These are phyloP conservation scores for button mushroom (Agaricus bisporus) DNA, from an alignment of 768 basidiomycete species.

Conservation along the genomic window DNA sequence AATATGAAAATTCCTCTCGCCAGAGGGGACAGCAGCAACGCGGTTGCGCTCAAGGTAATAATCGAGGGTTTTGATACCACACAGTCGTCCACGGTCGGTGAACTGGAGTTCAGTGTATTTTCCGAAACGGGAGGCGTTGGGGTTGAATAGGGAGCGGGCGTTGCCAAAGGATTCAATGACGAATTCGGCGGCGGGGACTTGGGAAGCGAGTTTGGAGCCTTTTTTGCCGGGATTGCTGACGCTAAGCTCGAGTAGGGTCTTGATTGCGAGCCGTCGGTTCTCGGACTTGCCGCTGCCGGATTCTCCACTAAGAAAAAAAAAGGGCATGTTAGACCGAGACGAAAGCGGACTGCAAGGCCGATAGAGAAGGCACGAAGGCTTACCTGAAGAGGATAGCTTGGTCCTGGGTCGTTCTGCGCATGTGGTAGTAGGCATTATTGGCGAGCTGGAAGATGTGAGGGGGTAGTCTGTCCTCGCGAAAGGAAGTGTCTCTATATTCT, in stretches of 20 bases:
- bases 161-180: constrained; percentile 94
- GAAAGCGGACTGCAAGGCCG: no score
- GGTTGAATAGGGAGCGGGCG: constrained; percentile 86
- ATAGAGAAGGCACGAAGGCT: constrained; percentile 18
- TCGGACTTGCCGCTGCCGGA: constrained; percentile 94
- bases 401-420: constrained; percentile 90
- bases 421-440: constrained; percentile 92
- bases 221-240: constrained; percentile 90
- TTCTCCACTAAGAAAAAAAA: constrained; percentile 60
- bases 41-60: constrained; percentile 93
- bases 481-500: constrained; percentile 73
- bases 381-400: constrained; percentile 86
- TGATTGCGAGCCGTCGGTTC: constrained; percentile 83
- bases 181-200: constrained; percentile 91
- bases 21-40: constrained; percentile 81
- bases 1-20: constrained; percentile 96
- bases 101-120: constrained; percentile 99
- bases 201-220: constrained; percentile 78
- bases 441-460: constrained; percentile 94
- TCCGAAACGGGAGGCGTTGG: constrained; percentile 94
- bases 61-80: constrained; percentile 90
- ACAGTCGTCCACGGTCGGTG: constrained; percentile 82
- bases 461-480: constrained; percentile 51
- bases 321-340: constrained; percentile 6
- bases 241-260: constrained; percentile 85